These are phyloP conservation scores for Microbotryum silenes-acaulis DNA, from an alignment of 1,284 basidiomycete species.

Conservation along the genomic window DNA sequence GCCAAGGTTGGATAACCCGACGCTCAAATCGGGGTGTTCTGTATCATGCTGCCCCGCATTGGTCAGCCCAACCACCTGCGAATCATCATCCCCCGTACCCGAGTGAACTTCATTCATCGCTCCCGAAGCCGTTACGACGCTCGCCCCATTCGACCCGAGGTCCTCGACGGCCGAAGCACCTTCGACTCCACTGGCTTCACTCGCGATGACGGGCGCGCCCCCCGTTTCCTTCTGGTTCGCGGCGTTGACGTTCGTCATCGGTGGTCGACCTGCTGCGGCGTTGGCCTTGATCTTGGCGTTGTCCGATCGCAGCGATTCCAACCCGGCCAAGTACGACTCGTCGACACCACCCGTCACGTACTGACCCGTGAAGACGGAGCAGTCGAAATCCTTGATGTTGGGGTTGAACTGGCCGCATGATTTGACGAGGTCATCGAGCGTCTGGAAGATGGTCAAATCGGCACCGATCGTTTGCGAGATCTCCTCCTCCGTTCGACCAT, in stretches of 20 bases:
- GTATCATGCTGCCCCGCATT: constrained; percentile 4
- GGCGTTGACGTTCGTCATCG: constrained; percentile 14
- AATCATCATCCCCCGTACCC: constrained; percentile 13
- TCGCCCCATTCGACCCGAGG: constrained; percentile 2
- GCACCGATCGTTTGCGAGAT: constrained; percentile 84
- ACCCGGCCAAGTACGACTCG: constrained; percentile 65
- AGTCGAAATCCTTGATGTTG: constrained; percentile 74
- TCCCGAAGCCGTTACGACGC: constrained; percentile 11
- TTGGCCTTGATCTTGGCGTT: constrained; percentile 54
- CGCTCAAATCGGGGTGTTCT: not conserved
- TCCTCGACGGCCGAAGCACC: not conserved
- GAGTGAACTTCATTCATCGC: constrained; percentile 14
- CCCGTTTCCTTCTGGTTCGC: too few relatives aligned
- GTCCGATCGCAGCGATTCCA: constrained; percentile 77
- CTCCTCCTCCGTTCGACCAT: constrained; percentile 65
- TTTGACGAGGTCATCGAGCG: constrained; percentile 76
- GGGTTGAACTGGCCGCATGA: constrained; percentile 87
- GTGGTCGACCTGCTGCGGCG: not conserved
- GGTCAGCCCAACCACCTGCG: constrained; percentile 19
- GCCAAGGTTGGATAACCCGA: constrained; percentile 12
- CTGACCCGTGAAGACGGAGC: constrained; percentile 94
- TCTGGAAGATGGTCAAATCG: constrained; percentile 95
- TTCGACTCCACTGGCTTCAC: not conserved
- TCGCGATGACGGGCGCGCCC: not conserved
- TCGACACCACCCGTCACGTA: constrained; percentile 96